Conservation (phyloP, 352 stramenopile species). For the Pythium grandisporangium region DNA sequence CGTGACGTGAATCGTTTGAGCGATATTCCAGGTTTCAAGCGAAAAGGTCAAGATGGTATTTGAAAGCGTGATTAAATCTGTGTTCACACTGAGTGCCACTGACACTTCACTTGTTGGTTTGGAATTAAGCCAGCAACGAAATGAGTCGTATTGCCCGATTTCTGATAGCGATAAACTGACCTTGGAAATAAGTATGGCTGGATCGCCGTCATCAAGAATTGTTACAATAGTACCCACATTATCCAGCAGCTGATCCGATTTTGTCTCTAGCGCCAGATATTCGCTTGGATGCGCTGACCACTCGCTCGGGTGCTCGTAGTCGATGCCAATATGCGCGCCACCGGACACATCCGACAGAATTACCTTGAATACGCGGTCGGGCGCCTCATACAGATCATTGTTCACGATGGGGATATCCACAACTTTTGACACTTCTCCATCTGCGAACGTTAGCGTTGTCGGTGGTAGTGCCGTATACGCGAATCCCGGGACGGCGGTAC, state of each 20-base stretch:
- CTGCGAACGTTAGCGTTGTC: slow-evolving; percentile 39
- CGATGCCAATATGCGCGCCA: slow-evolving; percentile 46
- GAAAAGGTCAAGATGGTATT: slow-evolving; percentile 25
- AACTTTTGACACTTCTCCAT: slow-evolving; percentile 26
- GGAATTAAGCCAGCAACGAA: slow-evolving; percentile 43
- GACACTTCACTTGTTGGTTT: slow-evolving; percentile 27
- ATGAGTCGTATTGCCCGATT: slow-evolving; percentile 45
- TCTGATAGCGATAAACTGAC: slow-evolving; percentile 53
- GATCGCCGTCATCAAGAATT: slow-evolving; percentile 53
- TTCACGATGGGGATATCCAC: slow-evolving; percentile 45
- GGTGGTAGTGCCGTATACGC: slow-evolving; percentile 39
- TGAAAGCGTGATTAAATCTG: slow-evolving; percentile 11
- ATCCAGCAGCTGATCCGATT: slow-evolving; percentile 24
- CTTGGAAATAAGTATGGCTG: slow-evolving; percentile 57
- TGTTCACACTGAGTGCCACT: slow-evolving; percentile 11
- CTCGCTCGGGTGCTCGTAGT: slow-evolving; percentile 49
- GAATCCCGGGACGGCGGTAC: slow-evolving; percentile 26
- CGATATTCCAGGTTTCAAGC: slow-evolving; percentile 20
- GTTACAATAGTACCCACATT: slow-evolving; percentile 61
- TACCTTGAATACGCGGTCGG: slow-evolving; percentile 57
- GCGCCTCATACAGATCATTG: slow-evolving; percentile 53
- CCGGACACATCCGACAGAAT: slow-evolving; percentile 28
- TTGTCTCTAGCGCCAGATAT: slow-evolving; percentile 32
- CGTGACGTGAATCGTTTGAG: slow-evolving; percentile 23
- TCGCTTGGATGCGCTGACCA: slow-evolving; percentile 31